phyloP scores from a whole-genome alignment of 345 rosid genomes.

The Bruguiera parviflora region DNA sequence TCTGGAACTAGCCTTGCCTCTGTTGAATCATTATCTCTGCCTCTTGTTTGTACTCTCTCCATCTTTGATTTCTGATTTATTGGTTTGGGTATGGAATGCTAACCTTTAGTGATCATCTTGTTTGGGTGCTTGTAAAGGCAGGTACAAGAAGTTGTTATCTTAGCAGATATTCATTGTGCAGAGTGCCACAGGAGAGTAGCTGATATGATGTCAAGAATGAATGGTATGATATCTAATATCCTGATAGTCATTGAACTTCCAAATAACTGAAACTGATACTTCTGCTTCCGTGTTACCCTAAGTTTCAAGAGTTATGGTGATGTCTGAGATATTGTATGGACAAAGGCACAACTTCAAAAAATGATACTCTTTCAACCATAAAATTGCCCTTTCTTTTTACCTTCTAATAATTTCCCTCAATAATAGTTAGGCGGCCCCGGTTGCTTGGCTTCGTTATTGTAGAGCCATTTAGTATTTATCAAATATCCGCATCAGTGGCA shows the following conservation, averaged over 20 bases:
- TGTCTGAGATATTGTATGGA: neutral
- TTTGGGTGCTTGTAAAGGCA: conserved; percentile 26
- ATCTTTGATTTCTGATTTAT: neutral
- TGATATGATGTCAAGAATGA: conserved; percentile 69
- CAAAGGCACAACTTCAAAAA: neutral
- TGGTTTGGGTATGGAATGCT: neutral
- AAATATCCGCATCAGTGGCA: too few species aligned
- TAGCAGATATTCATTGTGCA: conserved; percentile 70
- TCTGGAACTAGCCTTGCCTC: conserved; percentile 66
- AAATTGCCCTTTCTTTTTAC: neutral
- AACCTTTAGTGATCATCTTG: neutral
- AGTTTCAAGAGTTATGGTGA: neutral
- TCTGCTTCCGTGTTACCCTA: too few species aligned
- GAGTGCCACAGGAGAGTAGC: conserved; percentile 73
- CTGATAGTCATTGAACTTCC: neutral
- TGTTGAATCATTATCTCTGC: conserved; percentile 72
- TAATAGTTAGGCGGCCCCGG: conserved; percentile 1
- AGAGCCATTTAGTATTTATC: too few species aligned
- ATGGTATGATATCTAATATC: conserved; percentile 37
- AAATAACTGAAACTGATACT: too few species aligned
- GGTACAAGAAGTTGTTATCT: conserved; percentile 82
- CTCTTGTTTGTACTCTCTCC: conserved; percentile 63
- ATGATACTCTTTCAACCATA: neutral
- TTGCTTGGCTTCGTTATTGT: neutral
- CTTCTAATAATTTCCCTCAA: neutral